These are phyloP conservation scores for Hyaloperonospora brassicae DNA, from an alignment of 352 stramenopile species.

Conservation along the genomic window DNA sequence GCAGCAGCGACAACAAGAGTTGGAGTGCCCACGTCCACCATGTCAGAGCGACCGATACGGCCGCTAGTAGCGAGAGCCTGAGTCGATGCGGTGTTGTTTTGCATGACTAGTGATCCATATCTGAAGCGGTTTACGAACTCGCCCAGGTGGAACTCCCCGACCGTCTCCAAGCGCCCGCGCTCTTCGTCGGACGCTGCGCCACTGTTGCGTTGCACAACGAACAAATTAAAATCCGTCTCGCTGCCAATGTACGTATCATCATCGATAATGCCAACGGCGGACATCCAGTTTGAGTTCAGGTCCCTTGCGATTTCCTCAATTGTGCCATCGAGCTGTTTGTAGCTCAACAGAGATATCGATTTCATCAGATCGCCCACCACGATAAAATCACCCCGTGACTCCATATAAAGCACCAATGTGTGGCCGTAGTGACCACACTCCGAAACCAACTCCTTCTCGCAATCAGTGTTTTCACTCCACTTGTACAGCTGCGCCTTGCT, in stretches of 20 bases:
- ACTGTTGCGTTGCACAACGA: slow-evolving; percentile 90
- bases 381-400: slow-evolving; percentile 91
- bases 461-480: slow-evolving; percentile 84
- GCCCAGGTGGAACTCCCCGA: slow-evolving; percentile 92
- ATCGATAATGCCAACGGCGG: slow-evolving; percentile 89
- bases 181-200: slow-evolving; percentile 90
- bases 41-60: slow-evolving; percentile 21
- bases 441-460: slow-evolving; percentile 85
- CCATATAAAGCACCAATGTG: slow-evolving; percentile 93
- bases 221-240: slow-evolving; percentile 94
- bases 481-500: slow-evolving; percentile 92
- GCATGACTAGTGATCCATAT: slow-evolving; percentile 93
- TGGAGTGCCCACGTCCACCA: slow-evolving; percentile 42
- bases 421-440: slow-evolving; percentile 93
- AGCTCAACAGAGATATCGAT: slow-evolving; percentile 92
- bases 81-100: slow-evolving; percentile 38
- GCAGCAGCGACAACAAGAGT: slow-evolving; percentile 5
- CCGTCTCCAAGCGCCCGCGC: slow-evolving; percentile 85
- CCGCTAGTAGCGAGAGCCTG: slow-evolving; percentile 3
- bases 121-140: slow-evolving; percentile 96
- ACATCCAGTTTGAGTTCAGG: slow-evolving; percentile 96
- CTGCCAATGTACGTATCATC: slow-evolving; percentile 93
- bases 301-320: slow-evolving; percentile 95
- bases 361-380: slow-evolving; percentile 96
- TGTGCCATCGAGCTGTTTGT: slow-evolving; percentile 85